Conservation (phyloP, 257 asterid species). For the Parsonsia alboflavescens region DNA sequence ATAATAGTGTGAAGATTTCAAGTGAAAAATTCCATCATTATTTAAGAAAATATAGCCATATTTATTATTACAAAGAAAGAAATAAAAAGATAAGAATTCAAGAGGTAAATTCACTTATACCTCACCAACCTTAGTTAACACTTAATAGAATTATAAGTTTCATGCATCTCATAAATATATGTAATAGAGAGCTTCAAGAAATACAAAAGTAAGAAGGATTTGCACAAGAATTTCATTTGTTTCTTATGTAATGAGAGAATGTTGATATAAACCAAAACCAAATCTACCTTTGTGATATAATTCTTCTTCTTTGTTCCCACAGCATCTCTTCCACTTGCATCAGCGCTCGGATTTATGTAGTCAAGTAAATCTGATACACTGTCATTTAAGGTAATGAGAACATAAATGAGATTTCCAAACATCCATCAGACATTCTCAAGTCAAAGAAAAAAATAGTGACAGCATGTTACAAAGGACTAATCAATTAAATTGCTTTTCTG, state of each 20-base stretch:
- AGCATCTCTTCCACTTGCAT: constrained; percentile 70
- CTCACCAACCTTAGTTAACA: not conserved
- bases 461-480: not conserved
- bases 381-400: constrained; percentile 28
- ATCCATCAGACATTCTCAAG: not conserved
- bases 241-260: not conserved
- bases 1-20: too few species aligned
- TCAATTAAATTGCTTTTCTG: not conserved
- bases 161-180: not conserved
- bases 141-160: not conserved
- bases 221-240: not conserved
- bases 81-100: not conserved
- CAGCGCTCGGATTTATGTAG: constrained; percentile 77
- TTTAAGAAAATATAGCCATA: not conserved
- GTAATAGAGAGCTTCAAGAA: not conserved
- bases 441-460: not conserved
- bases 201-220: not conserved
- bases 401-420: not conserved
- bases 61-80: not conserved
- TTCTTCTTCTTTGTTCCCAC: constrained; percentile 66
- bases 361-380: constrained; percentile 94
- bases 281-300: constrained; percentile 52
- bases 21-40: too few species aligned
- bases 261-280: constrained; percentile 16
- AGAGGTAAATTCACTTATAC: constrained; percentile 8